These are phyloP conservation scores for Vaccinium macrocarpon DNA, from an alignment of 148 eudicot genomes.

Conservation along the genomic window DNA sequence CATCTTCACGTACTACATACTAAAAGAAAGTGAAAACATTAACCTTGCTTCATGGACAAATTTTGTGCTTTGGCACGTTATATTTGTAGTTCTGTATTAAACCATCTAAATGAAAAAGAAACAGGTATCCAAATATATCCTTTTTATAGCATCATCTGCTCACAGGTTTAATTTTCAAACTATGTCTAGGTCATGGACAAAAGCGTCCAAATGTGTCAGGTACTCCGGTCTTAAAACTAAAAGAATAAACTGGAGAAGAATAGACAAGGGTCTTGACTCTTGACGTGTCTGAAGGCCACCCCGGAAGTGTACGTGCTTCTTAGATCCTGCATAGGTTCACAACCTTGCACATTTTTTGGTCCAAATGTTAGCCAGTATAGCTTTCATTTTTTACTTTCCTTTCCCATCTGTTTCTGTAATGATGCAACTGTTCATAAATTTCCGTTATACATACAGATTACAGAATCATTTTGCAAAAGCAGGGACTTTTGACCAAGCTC, in stretches of 20 bases:
- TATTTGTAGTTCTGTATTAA: neutral
- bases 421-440: neutral
- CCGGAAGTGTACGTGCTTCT: neutral
- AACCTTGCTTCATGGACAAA: neutral
- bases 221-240: neutral
- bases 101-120: neutral
- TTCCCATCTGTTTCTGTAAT: neutral
- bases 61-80: neutral
- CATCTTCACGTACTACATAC: neutral
- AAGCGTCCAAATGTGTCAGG: neutral
- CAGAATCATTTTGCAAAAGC: constrained; percentile 21
- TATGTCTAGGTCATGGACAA: neutral
- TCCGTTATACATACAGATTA: neutral
- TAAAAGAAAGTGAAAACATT: neutral
- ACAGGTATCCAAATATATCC: neutral
- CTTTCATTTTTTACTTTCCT: neutral
- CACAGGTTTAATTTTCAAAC: neutral
- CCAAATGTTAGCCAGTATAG: neutral
- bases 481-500: constrained; percentile 27
- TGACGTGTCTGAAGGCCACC: neutral
- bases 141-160: neutral
- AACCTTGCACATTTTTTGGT: neutral
- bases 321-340: neutral
- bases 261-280: neutral
- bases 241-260: neutral